These are phyloP conservation scores for Solanum chiquidenum DNA, from an alignment of 257 asterid genomes.

Conservation along the genomic window DNA sequence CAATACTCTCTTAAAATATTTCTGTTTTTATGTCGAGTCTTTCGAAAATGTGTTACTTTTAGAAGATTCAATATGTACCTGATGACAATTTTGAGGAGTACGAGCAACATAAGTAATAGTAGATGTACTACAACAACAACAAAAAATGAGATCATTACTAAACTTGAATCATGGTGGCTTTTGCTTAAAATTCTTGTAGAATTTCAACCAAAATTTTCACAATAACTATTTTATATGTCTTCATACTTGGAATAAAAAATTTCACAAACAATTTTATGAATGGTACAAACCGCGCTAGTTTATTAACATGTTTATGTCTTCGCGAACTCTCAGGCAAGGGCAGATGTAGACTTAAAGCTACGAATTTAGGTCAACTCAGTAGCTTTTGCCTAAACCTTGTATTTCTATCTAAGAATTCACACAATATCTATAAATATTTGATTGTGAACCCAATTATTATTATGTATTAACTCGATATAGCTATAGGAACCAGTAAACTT, in stretches of 20 bases:
- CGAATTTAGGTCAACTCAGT: background rate
- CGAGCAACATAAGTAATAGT: background rate
- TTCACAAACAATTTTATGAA: background rate
- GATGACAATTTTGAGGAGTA: background rate
- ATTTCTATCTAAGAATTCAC: background rate
- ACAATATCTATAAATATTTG: background rate
- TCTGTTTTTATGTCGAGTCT: fast-evolving
- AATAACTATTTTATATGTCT: background rate
- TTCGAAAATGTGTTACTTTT: background rate
- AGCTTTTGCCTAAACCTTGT: background rate
- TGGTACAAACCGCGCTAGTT: background rate
- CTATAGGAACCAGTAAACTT: background rate
- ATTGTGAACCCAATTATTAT: background rate
- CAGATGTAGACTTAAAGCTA: background rate
- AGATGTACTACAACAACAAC: background rate
- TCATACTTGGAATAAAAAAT: background rate
- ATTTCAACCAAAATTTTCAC: background rate
- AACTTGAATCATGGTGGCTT: background rate
- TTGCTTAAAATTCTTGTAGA: background rate
- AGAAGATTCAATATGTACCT: background rate
- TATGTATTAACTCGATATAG: background rate
- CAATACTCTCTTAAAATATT: fast-evolving
- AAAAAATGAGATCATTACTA: background rate
- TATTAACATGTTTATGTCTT: background rate
- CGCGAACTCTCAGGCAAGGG: background rate